Evolutionary conservation across 257 asterid genomes (phyloP), one percentile per base, ranked within the genome.

Genomic region (Leptodermis oblonga): DNA sequence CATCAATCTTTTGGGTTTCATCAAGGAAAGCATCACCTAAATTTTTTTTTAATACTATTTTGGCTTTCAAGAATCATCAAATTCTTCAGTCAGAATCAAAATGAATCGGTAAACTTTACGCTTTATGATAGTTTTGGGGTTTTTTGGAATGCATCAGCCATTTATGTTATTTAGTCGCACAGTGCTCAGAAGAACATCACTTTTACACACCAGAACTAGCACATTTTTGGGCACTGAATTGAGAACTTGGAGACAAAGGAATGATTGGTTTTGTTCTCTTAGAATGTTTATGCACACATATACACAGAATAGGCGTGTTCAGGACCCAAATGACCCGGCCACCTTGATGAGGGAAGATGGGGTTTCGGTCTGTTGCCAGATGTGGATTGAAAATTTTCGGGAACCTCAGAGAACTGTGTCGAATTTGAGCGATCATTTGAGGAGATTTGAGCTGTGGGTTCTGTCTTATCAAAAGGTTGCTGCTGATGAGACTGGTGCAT

Each of bases 381-480:
- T 93, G 99, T 93, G 97, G 99, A 80, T 84, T 23, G 92, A 91
- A 51, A 86, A 77, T 79, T 93, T 93, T 62, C 79, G 86, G 17
- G 88, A 91, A 67, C 86, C 99, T 0, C 83, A 84, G 1, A 87
- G 67, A 69, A 89, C 91, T 18, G 88, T 81, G 11, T 78, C 79
- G 28, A 85, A 93, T 86, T 69, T 93, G 79, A 76, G 89, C 49
- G 87, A 78, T 76, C 84, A 86, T 74, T 79, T 93, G 84, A 84
- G 99, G 80, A 87, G 95, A 65, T 86, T 91, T 75, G 99, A 93
- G 80, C 73, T 93, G 83, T 93, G 99, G 99, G 96, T 93, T 25
- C 75, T 93, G 85, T 96, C 97, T 4, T 89, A 93, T 66, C 99
- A 93, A 77, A 93, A 93, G 85, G 96, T 89, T 34, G 82, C 87